Conservation (phyloP, 2,329 filamentous ascomycete genomes). For the Blastomyces percursus region DNA sequence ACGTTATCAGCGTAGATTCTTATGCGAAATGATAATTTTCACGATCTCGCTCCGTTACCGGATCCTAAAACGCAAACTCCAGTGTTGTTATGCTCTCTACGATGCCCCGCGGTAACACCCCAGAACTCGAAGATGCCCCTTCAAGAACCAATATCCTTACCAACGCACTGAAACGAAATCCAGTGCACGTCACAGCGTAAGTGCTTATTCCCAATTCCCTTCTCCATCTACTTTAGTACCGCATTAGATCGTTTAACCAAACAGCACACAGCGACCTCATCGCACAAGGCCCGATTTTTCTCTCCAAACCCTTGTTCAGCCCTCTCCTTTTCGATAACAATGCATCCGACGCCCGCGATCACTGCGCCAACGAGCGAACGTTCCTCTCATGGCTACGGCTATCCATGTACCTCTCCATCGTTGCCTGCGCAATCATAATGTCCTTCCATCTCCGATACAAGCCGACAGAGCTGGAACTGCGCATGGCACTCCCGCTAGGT, state of each 20-base stretch:
- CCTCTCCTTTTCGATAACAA: slow-evolving; percentile 56
- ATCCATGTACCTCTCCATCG: slow-evolving; percentile 80
- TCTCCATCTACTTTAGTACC: background rate
- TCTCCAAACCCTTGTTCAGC: slow-evolving; percentile 44
- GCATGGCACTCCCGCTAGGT: slow-evolving; percentile 72
- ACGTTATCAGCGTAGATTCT: background rate
- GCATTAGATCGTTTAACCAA: background rate
- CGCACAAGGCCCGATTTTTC: slow-evolving; percentile 36
- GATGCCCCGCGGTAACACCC: slow-evolving; percentile 16
- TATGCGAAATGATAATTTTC: background rate
- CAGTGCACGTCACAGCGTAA: slow-evolving; percentile 42
- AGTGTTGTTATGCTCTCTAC: slow-evolving; percentile 11
- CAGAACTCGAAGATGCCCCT: slow-evolving; percentile 15
- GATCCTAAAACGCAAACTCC: background rate
- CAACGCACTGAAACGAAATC: slow-evolving; percentile 39
- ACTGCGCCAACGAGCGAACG: slow-evolving; percentile 56
- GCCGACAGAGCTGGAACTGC: slow-evolving; percentile 59
- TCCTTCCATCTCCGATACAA: slow-evolving; percentile 79
- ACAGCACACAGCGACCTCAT: slow-evolving; percentile 20
- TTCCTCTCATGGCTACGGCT: slow-evolving; percentile 89
- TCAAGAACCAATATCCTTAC: slow-evolving; percentile 42
- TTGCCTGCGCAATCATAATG: slow-evolving; percentile 78
- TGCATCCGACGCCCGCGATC: slow-evolving; percentile 55
- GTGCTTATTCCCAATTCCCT: slow-evolving; percentile 9
- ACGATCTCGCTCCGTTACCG: background rate